Percentiles rank a stretch among this genome's conserved stretches.
Evolutionary conservation across 257 asterid species (phyloP).

Genomic region (Osmanthus fragrans): DNA sequence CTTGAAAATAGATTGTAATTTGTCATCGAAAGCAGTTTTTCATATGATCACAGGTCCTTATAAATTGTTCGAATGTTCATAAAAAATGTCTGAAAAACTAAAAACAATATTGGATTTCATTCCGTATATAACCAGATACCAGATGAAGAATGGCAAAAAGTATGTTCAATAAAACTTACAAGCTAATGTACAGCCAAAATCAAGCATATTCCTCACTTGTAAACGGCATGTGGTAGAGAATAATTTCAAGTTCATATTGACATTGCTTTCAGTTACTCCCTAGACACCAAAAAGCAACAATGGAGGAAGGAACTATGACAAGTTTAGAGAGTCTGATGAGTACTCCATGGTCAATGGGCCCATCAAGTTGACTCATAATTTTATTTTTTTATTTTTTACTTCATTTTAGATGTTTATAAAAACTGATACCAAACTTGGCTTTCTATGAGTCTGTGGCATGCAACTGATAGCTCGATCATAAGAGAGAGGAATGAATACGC

Average conservation of each 20-base stretch:
- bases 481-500: not conserved
- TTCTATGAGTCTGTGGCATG: not conserved
- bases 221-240: not conserved
- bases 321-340: not conserved
- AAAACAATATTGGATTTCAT: not conserved
- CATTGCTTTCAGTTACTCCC: not conserved
- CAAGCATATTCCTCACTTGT: not conserved
- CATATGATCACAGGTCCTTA: not conserved
- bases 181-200: not conserved
- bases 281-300: not conserved
- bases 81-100: not conserved
- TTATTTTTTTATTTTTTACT: too few species aligned
- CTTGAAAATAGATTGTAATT: not conserved
- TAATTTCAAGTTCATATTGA: not conserved
- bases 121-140: not conserved
- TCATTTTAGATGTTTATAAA: not conserved
- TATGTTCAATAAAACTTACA: too few species aligned
- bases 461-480: not conserved
- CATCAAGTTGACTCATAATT: not conserved
- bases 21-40: not conserved
- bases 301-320: not conserved
- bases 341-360: not conserved
- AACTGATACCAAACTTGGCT: not conserved
- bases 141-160: not conserved
- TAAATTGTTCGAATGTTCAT: not conserved